Evolutionary conservation across 1,284 basidiomycete genomes (phyloP).

Genomic region (Sporisorium scitamineum): DNA sequence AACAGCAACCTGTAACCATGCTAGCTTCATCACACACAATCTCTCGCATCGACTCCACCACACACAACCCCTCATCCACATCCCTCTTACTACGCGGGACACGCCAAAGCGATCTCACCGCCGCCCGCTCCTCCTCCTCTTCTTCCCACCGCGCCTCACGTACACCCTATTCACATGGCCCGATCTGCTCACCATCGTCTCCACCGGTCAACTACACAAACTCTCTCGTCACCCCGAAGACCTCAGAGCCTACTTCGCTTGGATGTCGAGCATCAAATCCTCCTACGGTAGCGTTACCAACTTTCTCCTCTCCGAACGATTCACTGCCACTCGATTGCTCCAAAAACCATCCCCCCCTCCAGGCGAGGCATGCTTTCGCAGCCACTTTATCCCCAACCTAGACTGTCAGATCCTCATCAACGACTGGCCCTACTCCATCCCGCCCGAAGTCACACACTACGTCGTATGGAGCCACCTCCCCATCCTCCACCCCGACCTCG

Average conservation of each 20-base stretch:
- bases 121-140: conserved; percentile 5
- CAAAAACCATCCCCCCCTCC: background rate
- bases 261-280: conserved; percentile 35
- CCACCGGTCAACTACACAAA: conserved; percentile 10
- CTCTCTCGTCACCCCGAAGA: conserved; percentile 29
- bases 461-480: conserved; percentile 31
- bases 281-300: conserved; percentile 20
- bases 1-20: conserved; percentile 5
- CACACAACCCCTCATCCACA: background rate
- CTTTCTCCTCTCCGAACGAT: conserved; percentile 21
- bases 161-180: conserved; percentile 31
- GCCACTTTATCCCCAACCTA: background rate
- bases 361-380: conserved; percentile 12
- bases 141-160: conserved; percentile 6
- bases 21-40: conserved; percentile 19
- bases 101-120: conserved; percentile 27
- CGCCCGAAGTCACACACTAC: conserved; percentile 10
- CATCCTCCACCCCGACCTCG: conserved; percentile 18
- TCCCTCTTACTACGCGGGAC: conserved; percentile 28
- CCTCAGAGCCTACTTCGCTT: conserved; percentile 39
- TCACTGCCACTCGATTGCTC: conserved; percentile 22
- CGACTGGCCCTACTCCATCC: conserved; percentile 39
- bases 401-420: conserved; percentile 37
- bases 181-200: conserved; percentile 11
- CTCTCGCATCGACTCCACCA: background rate